These are phyloP conservation scores for Fereydounia khargensis DNA, from an alignment of 1,284 basidiomycete species.

Conservation along the genomic window DNA sequence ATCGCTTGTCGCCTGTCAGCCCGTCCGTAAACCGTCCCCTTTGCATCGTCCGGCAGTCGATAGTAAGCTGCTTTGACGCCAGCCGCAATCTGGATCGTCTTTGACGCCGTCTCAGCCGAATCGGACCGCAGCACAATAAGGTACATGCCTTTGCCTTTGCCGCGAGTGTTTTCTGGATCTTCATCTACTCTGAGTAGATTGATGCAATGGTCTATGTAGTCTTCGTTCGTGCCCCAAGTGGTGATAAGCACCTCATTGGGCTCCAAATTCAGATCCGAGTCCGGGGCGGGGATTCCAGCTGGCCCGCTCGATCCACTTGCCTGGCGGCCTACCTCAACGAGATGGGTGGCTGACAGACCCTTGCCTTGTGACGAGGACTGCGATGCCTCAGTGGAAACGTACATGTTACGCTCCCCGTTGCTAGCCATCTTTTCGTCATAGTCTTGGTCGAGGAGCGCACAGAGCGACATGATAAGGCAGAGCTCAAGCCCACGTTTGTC, in stretches of 20 bases:
- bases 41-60: slow-evolving; percentile 61
- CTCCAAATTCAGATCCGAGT: slow-evolving; percentile 17
- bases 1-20: neutral
- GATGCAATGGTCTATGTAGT: slow-evolving; percentile 71
- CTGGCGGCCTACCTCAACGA: no score
- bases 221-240: slow-evolving; percentile 66
- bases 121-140: slow-evolving; percentile 72
- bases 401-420: slow-evolving; percentile 19
- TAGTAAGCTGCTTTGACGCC: slow-evolving; percentile 72
- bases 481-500: slow-evolving; percentile 71
- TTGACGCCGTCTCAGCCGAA: slow-evolving; percentile 68
- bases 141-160: slow-evolving; percentile 61
- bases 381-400: slow-evolving; percentile 4
- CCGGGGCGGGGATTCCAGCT: no score
- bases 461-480: slow-evolving; percentile 69
- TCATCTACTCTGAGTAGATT: slow-evolving; percentile 65
- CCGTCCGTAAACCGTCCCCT: slow-evolving; percentile 22
- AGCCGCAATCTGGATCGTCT: slow-evolving; percentile 74
- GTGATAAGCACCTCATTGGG: slow-evolving; percentile 70
- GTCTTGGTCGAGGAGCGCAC: slow-evolving; percentile 73
- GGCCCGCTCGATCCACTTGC: no score
- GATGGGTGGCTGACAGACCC: no score
- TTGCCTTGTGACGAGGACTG: neutral
- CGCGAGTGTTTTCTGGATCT: neutral
- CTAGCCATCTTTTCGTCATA: slow-evolving; percentile 59